Evolutionary conservation across 2,329 filamentous ascomycete genomes (phyloP).

Genomic region (Penicillium freii): DNA sequence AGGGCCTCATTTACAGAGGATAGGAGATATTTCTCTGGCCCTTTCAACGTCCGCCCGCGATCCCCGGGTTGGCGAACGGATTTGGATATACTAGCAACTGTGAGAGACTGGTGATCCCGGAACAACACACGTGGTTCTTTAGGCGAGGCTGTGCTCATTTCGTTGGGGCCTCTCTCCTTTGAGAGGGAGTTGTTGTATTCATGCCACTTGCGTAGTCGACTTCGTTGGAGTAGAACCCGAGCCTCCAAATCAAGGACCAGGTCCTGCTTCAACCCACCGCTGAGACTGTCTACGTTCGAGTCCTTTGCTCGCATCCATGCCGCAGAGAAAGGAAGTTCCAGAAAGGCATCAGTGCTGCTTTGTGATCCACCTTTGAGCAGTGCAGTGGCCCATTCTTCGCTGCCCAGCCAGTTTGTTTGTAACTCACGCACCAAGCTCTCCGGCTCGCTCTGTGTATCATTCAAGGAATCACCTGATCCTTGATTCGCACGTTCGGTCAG

Average conservation of each 20-base stretch:
- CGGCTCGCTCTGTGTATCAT: constrained; percentile 38
- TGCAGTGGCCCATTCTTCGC: constrained; percentile 69
- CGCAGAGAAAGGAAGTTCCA: constrained; percentile 65
- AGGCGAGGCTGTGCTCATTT: not conserved
- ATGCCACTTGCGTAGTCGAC: constrained; percentile 71
- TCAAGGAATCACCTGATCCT: constrained; percentile 19
- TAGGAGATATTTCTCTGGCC: constrained; percentile 35
- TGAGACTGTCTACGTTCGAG: constrained; percentile 50
- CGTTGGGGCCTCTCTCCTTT: constrained; percentile 14
- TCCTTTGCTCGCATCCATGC: constrained; percentile 68
- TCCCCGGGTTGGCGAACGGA: constrained; percentile 31
- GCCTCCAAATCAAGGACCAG: constrained; percentile 67
- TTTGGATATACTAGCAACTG: constrained; percentile 39
- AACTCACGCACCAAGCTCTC: constrained; percentile 48
- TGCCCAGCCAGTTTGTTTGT: constrained; percentile 73
- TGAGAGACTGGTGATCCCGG: constrained; percentile 40
- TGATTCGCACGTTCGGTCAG: constrained; percentile 43
- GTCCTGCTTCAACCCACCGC: constrained; percentile 26
- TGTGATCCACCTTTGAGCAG: constrained; percentile 66
- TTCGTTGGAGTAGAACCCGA: constrained; percentile 65
- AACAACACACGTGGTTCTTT: constrained; percentile 29
- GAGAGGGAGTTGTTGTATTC: constrained; percentile 54
- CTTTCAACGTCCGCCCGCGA: constrained; percentile 18
- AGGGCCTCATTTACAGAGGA: constrained; percentile 36
- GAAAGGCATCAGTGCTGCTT: constrained; percentile 58